phyloP scores from a whole-genome alignment of 2,329 filamentous ascomycete genomes.

The Pyricularia sp. region DNA sequence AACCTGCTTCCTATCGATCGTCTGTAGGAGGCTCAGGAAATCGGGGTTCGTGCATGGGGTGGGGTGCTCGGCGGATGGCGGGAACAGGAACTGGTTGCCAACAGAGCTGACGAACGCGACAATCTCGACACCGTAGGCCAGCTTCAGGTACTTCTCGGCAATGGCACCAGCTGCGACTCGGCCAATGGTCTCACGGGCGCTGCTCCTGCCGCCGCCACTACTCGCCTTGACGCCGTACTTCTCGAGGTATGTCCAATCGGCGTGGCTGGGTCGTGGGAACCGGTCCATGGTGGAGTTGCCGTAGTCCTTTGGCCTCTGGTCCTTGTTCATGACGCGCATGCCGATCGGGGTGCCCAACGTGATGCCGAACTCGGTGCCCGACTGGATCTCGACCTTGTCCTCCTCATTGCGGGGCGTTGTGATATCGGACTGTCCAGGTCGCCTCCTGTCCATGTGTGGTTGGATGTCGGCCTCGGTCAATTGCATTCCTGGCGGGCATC shows the following conservation, averaged over 20 bases:
- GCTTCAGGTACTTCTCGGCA: slow-evolving; percentile 80
- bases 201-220: slow-evolving; percentile 81
- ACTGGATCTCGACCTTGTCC: slow-evolving; percentile 85
- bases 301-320: slow-evolving; percentile 89
- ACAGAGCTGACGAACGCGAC: slow-evolving; percentile 84
- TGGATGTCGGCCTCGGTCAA: slow-evolving; percentile 85
- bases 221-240: slow-evolving; percentile 94
- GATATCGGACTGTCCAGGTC: slow-evolving; percentile 81
- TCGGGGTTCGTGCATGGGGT: slow-evolving; percentile 64
- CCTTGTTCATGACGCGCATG: slow-evolving; percentile 82
- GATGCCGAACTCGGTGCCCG: slow-evolving; percentile 80
- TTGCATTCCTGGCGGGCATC: slow-evolving; percentile 77
- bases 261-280: slow-evolving; percentile 86
- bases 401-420: slow-evolving; percentile 91
- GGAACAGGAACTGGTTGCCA: slow-evolving; percentile 69
- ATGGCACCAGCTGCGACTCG: slow-evolving; percentile 87
- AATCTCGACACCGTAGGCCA: slow-evolving; percentile 81
- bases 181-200: slow-evolving; percentile 90
- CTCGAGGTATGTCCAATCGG: slow-evolving; percentile 93
- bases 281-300: slow-evolving; percentile 80
- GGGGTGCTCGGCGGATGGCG: slow-evolving; percentile 58
- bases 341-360: slow-evolving; percentile 88
- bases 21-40: slow-evolving; percentile 66
- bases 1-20: slow-evolving; percentile 64
- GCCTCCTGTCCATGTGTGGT: slow-evolving; percentile 82